phyloP scores from a whole-genome alignment of 495 filamentous ascomycete genomes.

The Haplographium delicatum region DNA sequence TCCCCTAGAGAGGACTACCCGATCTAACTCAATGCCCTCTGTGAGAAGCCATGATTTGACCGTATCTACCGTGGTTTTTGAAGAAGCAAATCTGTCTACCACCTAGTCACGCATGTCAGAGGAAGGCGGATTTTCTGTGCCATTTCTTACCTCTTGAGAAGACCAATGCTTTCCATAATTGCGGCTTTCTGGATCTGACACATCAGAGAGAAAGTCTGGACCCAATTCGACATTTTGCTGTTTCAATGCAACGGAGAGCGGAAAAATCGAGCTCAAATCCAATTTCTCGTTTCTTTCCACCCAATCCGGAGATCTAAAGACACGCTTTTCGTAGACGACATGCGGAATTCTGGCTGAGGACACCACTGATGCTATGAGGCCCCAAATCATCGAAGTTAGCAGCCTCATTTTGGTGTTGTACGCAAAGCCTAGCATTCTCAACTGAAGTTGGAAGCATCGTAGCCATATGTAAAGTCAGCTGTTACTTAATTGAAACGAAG shows the following conservation, averaged over 20 bases:
- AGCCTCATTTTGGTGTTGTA: too few relatives aligned
- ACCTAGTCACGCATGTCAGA: not conserved
- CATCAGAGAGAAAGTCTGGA: not conserved
- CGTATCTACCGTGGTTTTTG: not conserved
- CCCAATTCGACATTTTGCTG: not conserved
- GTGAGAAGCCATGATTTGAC: constrained; percentile 5
- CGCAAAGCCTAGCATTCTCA: too few relatives aligned
- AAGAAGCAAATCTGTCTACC: constrained; percentile 6
- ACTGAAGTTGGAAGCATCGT: too few relatives aligned
- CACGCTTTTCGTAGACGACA: too few relatives aligned
- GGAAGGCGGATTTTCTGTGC: not conserved
- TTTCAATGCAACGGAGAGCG: not conserved
- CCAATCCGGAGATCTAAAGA: constrained; percentile 2
- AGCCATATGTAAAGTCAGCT: too few relatives aligned
- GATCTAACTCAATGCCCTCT: constrained; percentile 5
- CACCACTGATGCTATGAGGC: too few relatives aligned
- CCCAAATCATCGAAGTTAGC: too few relatives aligned
- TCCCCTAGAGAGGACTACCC: constrained; percentile 1
- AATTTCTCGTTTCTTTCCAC: not conserved
- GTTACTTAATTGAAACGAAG: too few relatives aligned
- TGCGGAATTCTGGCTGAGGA: too few relatives aligned
- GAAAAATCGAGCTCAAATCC: not conserved
- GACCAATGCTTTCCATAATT: constrained; percentile 5
- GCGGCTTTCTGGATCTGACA: not conserved
- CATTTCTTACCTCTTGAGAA: not conserved